Percentiles rank a stretch among this genome's conserved stretches.
These are phyloP conservation scores for Aspergillus sclerotiicarbonarius DNA, from an alignment of 495 filamentous ascomycete genomes.

Conservation along the genomic window DNA sequence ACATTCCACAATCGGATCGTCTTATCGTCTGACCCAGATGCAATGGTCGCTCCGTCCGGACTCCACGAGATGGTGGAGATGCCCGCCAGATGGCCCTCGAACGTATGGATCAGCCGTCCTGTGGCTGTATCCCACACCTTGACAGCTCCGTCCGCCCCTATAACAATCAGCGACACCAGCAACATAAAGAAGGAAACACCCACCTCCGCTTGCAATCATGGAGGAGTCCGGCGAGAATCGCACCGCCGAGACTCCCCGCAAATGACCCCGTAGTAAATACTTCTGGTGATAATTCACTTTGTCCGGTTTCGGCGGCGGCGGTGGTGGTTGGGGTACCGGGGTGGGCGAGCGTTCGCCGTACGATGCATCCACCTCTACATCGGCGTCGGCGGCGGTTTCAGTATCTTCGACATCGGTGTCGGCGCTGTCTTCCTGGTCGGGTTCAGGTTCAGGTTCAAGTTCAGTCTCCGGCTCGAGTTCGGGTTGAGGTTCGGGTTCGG, in stretches of 20 bases:
- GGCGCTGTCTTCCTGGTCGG: background rate
- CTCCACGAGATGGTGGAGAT: constrained; percentile 88
- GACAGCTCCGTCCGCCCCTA: constrained; percentile 80
- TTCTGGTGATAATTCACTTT: constrained; percentile 58
- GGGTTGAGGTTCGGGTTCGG: background rate
- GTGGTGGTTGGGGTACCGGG: constrained; percentile 36
- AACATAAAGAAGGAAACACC: constrained; percentile 20
- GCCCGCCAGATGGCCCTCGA: constrained; percentile 92
- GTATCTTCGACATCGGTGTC: constrained; percentile 18
- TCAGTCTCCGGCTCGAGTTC: background rate
- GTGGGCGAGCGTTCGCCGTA: constrained; percentile 32
- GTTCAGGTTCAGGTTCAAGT: background rate
- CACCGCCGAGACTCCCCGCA: constrained; percentile 76
- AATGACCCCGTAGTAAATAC: constrained; percentile 71
- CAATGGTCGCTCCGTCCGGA: constrained; percentile 80
- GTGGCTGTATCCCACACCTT: constrained; percentile 86
- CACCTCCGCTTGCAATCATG: constrained; percentile 86
- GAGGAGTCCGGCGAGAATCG: constrained; percentile 85
- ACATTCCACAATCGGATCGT: constrained; percentile 91
- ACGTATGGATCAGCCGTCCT: constrained; percentile 74
- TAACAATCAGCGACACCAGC: background rate
- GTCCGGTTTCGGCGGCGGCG: constrained; percentile 44
- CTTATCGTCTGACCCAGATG: constrained; percentile 94
- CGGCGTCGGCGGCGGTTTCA: constrained; percentile 8
- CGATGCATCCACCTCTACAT: constrained; percentile 8